These are phyloP conservation scores for Phlebiopsis flavidoalba DNA, from an alignment of 768 basidiomycete species.

Conservation along the genomic window DNA sequence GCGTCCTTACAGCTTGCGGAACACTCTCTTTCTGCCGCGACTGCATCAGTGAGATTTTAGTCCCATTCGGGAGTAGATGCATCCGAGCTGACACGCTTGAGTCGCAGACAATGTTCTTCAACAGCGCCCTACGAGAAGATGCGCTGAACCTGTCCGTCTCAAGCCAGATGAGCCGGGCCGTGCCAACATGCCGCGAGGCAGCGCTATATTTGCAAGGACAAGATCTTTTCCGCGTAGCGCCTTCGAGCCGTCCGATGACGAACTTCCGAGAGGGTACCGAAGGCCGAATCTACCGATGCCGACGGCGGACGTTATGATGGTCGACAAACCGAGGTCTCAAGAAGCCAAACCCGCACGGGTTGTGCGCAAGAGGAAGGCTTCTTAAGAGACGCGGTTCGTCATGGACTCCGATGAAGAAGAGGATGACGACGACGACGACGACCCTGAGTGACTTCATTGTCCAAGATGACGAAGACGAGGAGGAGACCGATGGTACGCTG, in stretches of 20 bases:
- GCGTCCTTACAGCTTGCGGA: conserved; percentile 50
- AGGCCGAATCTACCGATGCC: conserved; percentile 21
- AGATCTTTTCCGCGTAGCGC: conserved; percentile 50
- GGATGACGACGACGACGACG: conserved; percentile 36
- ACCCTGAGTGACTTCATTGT: conserved; percentile 51
- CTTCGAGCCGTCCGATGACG: conserved; percentile 55
- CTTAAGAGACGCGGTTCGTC: conserved; percentile 20
- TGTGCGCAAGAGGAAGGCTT: conserved; percentile 25
- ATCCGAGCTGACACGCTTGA: not conserved
- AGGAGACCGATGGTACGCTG: conserved; percentile 48
- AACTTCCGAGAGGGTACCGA: conserved; percentile 27
- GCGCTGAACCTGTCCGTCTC: conserved; percentile 33
- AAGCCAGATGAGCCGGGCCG: conserved; percentile 41
- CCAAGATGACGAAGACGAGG: conserved; percentile 47
- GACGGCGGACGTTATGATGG: conserved; percentile 19
- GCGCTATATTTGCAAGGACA: conserved; percentile 42
- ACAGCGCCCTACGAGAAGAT: conserved; percentile 28
- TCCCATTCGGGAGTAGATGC: not conserved
- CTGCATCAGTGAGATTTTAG: conserved; percentile 42
- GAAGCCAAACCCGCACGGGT: conserved; percentile 1
- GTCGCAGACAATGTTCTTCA: conserved; percentile 39
- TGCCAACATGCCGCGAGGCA: conserved; percentile 70
- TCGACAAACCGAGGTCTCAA: conserved; percentile 10
- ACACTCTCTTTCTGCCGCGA: conserved; percentile 62
- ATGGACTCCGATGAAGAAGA: conserved; percentile 28